Base-by-base conservation (phyloP, 106 monocot species). In the Gastrodia elata region DNA sequence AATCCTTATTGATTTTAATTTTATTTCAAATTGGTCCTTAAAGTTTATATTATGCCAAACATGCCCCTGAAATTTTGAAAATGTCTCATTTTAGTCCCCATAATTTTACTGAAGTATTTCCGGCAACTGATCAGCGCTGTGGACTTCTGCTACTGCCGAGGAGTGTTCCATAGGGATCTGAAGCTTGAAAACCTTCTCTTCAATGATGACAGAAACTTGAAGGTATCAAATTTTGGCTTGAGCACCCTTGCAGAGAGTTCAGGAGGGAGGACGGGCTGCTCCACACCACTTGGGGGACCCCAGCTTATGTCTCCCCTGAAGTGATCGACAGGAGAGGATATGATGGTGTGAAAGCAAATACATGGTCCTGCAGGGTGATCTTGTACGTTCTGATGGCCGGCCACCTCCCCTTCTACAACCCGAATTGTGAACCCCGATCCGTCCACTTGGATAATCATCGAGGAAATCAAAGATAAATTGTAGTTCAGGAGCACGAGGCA, bases 221-320 rank as follows among this genome's bases (percentile, higher is more conserved):
- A 88, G 61, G 85, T 88, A 37, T 88, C 88, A 13, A 82, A 88
- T 78, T 88, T 88, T 76, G 88, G 88, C 15, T 73, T 88, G 67
- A 88, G 88, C 76, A 82, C 85, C n/a, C 75, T 88, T 40, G 48
- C 77, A 8, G 88, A 8, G 88, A 88, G 4, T 85, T 75, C 8
- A 82, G 74, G 77, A 82, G 82, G 67, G 77, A 88, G 59, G 88
- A 88, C 64, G 85, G 85, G n/a, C 77, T 88, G 26, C 78, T 88
- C 41, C 88, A 88, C 43, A 88, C 88, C 9, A 85, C 88, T 32
- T 88, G 88, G 42, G 88, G 88, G 3, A 88, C 87, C 13, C 87
- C 87, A 27, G 87, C 87, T 76, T 87, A 87, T 77, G 87, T 84
- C 28, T 84, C 87, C 34, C 87, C 87, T 33, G 87, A 88, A 59